Base-by-base conservation (phyloP, 768 basidiomycete genomes). In the Sporobolomyces roseus region DNA sequence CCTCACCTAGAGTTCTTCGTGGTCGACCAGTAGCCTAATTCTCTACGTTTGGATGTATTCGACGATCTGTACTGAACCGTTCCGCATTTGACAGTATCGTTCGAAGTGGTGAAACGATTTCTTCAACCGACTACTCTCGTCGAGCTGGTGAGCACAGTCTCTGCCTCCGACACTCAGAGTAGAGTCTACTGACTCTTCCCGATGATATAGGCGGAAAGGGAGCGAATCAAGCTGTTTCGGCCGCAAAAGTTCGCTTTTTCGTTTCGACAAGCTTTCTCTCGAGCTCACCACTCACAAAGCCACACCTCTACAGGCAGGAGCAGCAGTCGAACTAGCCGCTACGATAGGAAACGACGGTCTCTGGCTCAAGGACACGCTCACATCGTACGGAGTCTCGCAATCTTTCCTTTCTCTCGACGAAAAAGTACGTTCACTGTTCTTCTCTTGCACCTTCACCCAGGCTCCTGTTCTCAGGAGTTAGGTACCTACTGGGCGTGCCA, bases 141-240 rank as follows among this genome's bases (percentile, higher is more conserved):
- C 71, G 77, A 43, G 76, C 80, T 13, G 71, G 71, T 72, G 14
- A 43, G 19, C 2, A 2, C 30, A 3, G 0, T 1, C 8, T 12
- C 10, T 8, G n/a, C n/a, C n/a, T n/a, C n/a, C n/a, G n/a, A n/a
- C n/a, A n/a, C n/a, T n/a, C n/a, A n/a, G n/a, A n/a, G n/a, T n/a
- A n/a, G n/a, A n/a, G n/a, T n/a, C n/a, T n/a, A n/a, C n/a, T n/a
- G n/a, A n/a, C n/a, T n/a, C n/a, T n/a, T n/a, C 41, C 29, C 10
- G 0, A 4, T 5, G 8, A n/a, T 16, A 27, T 50, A 73, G 81
- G 81, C 4, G 81, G 81, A 0, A 82, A 82, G 63, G 81, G 81
- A 17, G 81, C 80, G 12, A 82, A 82, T 63, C 80, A 80, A 61
- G 78, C 81, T n/a, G 77, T 75, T 36, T 76, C 80, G 0, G 76